phyloP scores from a whole-genome alignment of 139 green algal genomes.

The Tetradesmus obliquus region DNA sequence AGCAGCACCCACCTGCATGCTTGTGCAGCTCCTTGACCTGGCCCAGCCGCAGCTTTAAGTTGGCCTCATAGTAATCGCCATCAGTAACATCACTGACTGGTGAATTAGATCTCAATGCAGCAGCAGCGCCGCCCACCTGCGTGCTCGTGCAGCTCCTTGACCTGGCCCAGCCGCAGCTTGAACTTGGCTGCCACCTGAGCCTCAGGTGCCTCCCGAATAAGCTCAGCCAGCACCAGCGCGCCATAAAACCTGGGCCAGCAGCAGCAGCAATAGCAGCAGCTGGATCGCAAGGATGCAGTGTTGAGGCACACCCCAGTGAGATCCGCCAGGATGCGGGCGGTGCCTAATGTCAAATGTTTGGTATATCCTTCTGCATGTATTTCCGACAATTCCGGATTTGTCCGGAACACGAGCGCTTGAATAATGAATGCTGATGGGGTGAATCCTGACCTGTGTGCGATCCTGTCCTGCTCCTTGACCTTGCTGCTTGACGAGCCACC shows the following conservation, averaged over 20 bases:
- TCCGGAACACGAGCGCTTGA: too few species aligned
- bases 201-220: slow-evolving; percentile 73
- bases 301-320: too few species aligned
- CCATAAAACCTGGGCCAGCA: slow-evolving; percentile 38
- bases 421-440: too few species aligned
- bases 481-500: background rate
- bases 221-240: slow-evolving; percentile 82
- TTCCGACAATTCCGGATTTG: too few species aligned
- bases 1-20: too few species aligned
- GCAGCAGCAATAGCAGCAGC: background rate
- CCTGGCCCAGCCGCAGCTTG: slow-evolving; percentile 36
- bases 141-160: slow-evolving; percentile 52
- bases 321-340: too few species aligned
- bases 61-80: background rate
- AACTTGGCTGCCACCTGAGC: slow-evolving; percentile 66
- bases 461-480: background rate
- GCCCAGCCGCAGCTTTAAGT: slow-evolving; percentile 57
- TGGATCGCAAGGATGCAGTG: too few species aligned
- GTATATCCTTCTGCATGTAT: too few species aligned
- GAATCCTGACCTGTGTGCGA: background rate
- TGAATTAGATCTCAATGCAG: too few species aligned
- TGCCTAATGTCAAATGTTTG: too few species aligned
- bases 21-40: too few species aligned
- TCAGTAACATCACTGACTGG: too few species aligned
- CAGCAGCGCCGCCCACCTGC: slow-evolving; percentile 27